These are phyloP conservation scores for Alternaria solani DNA, from an alignment of 2,329 filamentous ascomycete genomes.

Conservation along the genomic window DNA sequence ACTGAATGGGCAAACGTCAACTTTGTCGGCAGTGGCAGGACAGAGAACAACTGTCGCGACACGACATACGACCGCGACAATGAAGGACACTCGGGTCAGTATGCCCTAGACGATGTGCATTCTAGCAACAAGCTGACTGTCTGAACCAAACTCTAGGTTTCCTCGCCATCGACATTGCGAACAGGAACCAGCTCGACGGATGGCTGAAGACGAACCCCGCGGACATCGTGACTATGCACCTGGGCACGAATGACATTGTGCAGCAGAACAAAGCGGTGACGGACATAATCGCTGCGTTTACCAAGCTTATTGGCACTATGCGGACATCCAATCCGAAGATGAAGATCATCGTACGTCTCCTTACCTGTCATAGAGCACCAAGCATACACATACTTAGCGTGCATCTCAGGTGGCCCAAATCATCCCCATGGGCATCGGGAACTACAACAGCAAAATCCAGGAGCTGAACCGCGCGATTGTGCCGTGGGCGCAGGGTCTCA, in stretches of 20 bases:
- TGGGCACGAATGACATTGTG: conserved; percentile 56
- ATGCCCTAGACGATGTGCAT: neutral
- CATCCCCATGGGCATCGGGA: conserved; percentile 45
- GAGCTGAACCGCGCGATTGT: conserved; percentile 52
- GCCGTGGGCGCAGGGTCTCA: conserved; percentile 51
- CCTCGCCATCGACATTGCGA: conserved; percentile 56
- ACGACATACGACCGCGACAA: conserved; percentile 55
- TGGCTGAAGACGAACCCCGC: conserved; percentile 56
- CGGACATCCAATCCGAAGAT: conserved; percentile 51
- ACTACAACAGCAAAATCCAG: conserved; percentile 51
- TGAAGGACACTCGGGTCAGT: conserved; percentile 53
- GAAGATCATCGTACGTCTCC: conserved; percentile 54
- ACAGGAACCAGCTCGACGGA: conserved; percentile 53
- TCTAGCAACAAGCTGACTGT: neutral
- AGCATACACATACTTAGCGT: neutral
- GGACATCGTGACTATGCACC: conserved; percentile 58
- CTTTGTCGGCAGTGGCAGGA: conserved; percentile 49
- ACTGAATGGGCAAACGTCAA: conserved; percentile 52
- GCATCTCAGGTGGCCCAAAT: conserved; percentile 52
- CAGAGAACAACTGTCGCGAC: conserved; percentile 48
- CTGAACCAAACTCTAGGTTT: conserved; percentile 35
- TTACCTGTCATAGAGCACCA: neutral
- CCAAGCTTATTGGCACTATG: conserved; percentile 49
- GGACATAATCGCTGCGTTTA: conserved; percentile 54
- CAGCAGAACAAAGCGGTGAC: conserved; percentile 47